Percentiles rank a stretch among this genome's conserved stretches.
Conservation (phyloP, 495 filamentous ascomycete genomes). For the Achaetomiella virescens region DNA sequence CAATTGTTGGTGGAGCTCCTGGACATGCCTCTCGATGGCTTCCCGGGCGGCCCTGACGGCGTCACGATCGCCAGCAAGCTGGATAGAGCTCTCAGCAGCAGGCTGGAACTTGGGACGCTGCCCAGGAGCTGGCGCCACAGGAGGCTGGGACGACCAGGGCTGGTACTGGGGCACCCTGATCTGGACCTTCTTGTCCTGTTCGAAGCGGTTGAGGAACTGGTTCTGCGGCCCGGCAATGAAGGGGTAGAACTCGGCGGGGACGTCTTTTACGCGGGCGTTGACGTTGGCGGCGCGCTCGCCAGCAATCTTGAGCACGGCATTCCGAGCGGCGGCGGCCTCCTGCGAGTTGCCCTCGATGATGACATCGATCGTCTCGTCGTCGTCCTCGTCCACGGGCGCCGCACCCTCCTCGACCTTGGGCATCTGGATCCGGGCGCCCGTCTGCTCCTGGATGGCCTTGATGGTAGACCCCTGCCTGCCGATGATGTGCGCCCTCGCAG, state of each 20-base stretch:
- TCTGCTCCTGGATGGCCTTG: slow-evolving; percentile 75
- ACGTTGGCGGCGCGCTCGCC: slow-evolving; percentile 78
- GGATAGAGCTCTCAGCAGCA: slow-evolving; percentile 62
- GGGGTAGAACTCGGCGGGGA: slow-evolving; percentile 90
- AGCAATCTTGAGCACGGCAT: slow-evolving; percentile 77
- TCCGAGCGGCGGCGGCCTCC: slow-evolving; percentile 69
- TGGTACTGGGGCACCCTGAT: slow-evolving; percentile 76
- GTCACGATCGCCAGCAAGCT: slow-evolving; percentile 76
- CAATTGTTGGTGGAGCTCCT: slow-evolving; percentile 62
- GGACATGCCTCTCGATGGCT: slow-evolving; percentile 69
- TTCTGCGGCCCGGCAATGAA: slow-evolving; percentile 87
- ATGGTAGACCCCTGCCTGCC: slow-evolving; percentile 86
- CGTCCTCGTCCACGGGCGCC: slow-evolving; percentile 66
- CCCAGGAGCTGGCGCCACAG: slow-evolving; percentile 55
- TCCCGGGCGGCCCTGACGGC: slow-evolving; percentile 74
- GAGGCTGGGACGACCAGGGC: slow-evolving; percentile 63
- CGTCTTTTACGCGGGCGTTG: slow-evolving; percentile 65
- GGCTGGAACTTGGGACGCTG: slow-evolving; percentile 61
- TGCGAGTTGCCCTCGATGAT: slow-evolving; percentile 84
- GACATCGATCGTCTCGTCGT: slow-evolving; percentile 75
- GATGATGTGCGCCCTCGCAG: slow-evolving; percentile 79
- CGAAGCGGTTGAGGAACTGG: slow-evolving; percentile 56
- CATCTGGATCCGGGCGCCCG: slow-evolving; percentile 81
- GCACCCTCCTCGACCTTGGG: slow-evolving; percentile 64
- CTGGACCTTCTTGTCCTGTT: slow-evolving; percentile 56